Percentiles rank a stretch among this genome's conserved stretches.
Conservation (phyloP, 2,329 filamentous ascomycete genomes). For the Colletotrichum tabaci region DNA sequence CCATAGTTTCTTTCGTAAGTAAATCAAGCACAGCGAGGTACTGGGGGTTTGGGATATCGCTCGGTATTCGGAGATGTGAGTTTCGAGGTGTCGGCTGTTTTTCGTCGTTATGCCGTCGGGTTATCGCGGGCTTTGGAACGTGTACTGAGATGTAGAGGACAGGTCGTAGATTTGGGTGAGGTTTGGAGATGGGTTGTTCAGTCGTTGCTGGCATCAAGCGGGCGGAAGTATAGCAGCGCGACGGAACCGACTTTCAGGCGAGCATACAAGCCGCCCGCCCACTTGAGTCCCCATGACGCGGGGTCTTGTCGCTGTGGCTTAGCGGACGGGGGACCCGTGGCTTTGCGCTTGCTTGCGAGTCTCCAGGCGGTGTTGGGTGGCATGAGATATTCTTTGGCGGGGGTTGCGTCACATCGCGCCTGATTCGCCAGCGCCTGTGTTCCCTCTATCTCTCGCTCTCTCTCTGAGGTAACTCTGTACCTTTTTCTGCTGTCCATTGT, state of each 20-base stretch:
- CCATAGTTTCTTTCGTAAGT: constrained; percentile 65
- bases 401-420: background rate
- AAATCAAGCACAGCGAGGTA: constrained; percentile 1
- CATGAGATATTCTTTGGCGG: constrained; percentile 1
- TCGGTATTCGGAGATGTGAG: constrained; percentile 5
- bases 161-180: constrained; percentile 16
- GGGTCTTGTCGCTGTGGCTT: constrained; percentile 34
- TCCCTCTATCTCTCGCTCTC: background rate
- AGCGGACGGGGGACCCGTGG: constrained; percentile 7
- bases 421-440: constrained; percentile 11
- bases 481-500: background rate
- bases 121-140: background rate
- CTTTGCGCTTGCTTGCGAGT: constrained; percentile 11
- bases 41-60: constrained; percentile 1
- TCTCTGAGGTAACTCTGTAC: no score
- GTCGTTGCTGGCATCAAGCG: constrained; percentile 25
- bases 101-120: background rate
- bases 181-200: constrained; percentile 6
- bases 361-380: constrained; percentile 20
- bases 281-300: constrained; percentile 34
- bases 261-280: constrained; percentile 6
- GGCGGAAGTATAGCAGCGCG: constrained; percentile 31
- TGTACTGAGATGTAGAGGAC: constrained; percentile 5
- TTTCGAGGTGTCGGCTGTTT: background rate
- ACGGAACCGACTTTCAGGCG: constrained; percentile 10